Conservation (phyloP, 768 basidiomycete genomes). For the Leucocoprinus leucothites region DNA sequence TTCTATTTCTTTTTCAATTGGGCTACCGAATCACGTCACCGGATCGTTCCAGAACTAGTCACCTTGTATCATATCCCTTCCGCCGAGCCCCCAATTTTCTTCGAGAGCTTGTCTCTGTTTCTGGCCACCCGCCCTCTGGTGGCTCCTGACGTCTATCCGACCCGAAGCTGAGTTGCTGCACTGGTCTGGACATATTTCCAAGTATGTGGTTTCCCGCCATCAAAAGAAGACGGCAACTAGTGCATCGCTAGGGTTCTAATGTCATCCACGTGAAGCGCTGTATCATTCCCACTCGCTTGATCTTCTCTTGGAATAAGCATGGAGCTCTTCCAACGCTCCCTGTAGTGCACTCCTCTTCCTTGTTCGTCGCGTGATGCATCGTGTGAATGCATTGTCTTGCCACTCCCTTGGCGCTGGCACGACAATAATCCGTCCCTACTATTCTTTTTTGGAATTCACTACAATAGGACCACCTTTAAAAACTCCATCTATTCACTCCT, state of each 20-base stretch:
- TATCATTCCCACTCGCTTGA: constrained; percentile 5
- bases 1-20: constrained; percentile 26
- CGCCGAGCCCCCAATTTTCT: neutral
- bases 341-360: neutral
- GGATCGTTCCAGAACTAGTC: constrained; percentile 12
- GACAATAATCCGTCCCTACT: neutral
- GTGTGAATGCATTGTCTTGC: too few species aligned
- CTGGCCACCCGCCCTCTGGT: neutral
- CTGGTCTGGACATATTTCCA: neutral
- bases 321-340: neutral
- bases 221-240: constrained; percentile 13
- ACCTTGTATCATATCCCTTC: neutral
- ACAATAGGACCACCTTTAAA: neutral
- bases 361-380: constrained; percentile 2
- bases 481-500: neutral
- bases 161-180: neutral
- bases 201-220: constrained; percentile 3
- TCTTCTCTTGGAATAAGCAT: constrained; percentile 4
- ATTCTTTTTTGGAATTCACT: neutral
- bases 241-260: constrained; percentile 9
- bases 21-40: constrained; percentile 35
- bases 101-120: neutral
- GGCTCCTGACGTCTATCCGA: neutral
- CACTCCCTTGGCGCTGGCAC: neutral
- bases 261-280: constrained; percentile 8